Conservation (phyloP, 2,329 filamentous ascomycete species). For the Diaporthe vexans region DNA sequence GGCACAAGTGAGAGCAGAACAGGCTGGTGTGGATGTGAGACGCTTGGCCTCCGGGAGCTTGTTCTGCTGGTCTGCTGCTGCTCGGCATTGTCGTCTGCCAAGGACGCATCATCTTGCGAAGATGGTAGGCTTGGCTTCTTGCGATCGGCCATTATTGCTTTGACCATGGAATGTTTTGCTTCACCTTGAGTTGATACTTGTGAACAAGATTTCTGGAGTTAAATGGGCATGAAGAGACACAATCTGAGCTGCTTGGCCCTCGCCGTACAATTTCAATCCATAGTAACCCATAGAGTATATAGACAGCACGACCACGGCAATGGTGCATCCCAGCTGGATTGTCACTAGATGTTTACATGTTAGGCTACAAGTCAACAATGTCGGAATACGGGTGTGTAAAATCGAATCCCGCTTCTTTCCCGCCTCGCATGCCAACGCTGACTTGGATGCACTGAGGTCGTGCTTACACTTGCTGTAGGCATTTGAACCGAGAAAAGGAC, state of each 20-base stretch:
- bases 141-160: not conserved
- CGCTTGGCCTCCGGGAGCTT: constrained; percentile 1
- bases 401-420: constrained; percentile 10
- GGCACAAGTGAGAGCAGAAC: constrained; percentile 18
- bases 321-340: not conserved
- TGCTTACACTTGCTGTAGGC: not conserved
- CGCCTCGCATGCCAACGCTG: not conserved
- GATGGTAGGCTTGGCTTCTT: not conserved
- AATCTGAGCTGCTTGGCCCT: not conserved
- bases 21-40: not conserved
- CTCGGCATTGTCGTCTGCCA: not conserved
- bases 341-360: not conserved
- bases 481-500: not conserved
- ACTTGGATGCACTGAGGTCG: not conserved
- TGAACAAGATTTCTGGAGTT: not conserved
- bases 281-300: not conserved
- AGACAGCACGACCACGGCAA: not conserved
- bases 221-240: not conserved
- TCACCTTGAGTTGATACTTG: not conserved
- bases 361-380: constrained; percentile 1
- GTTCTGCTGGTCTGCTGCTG: not conserved
- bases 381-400: not conserved
- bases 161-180: not conserved
- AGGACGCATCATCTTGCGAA: not conserved
- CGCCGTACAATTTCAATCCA: not conserved